phyloP scores from a whole-genome alignment of 805 yeast species.

The Candida methanosorbosa region DNA sequence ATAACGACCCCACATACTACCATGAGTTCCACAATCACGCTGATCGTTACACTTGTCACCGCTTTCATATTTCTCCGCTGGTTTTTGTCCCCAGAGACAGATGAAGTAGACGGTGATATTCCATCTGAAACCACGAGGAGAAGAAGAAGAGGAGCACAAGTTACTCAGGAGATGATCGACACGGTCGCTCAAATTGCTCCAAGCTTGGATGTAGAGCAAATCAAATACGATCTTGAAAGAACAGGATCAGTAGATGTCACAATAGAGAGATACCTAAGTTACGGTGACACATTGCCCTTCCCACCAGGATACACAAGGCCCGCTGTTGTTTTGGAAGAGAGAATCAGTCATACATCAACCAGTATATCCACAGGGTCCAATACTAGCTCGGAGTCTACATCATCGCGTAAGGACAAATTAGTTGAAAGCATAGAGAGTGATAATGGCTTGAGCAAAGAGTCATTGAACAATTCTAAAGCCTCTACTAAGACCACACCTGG shows the following conservation, averaged over 20 bases:
- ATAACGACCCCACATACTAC: too few relatives aligned
- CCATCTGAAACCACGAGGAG: too few relatives aligned
- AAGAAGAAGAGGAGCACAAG: constrained; percentile 18
- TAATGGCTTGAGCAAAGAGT: not conserved
- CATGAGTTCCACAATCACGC: constrained; percentile 37
- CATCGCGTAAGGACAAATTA: not conserved
- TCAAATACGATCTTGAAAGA: constrained; percentile 60
- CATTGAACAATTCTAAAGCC: too few relatives aligned
- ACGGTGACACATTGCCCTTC: constrained; percentile 51
- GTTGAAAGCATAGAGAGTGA: not conserved
- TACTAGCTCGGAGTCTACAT: not conserved
- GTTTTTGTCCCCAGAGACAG: constrained; percentile 49
- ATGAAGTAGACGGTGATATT: not conserved
- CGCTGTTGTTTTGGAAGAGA: constrained; percentile 1
- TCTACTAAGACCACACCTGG: constrained; percentile 3
- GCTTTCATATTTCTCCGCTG: constrained; percentile 58
- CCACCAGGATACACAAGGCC: constrained; percentile 30
- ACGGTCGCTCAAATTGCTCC: constrained; percentile 84
- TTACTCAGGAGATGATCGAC: constrained; percentile 70
- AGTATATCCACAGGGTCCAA: not conserved
- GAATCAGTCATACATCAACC: too few relatives aligned
- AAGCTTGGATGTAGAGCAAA: constrained; percentile 55
- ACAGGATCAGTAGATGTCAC: constrained; percentile 80
- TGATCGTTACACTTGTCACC: constrained; percentile 37
- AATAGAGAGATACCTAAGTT: constrained; percentile 58